Evolutionary conservation across 2,329 filamentous ascomycete species (phyloP).

Genomic region (Chalaropsis ovoidea): DNA sequence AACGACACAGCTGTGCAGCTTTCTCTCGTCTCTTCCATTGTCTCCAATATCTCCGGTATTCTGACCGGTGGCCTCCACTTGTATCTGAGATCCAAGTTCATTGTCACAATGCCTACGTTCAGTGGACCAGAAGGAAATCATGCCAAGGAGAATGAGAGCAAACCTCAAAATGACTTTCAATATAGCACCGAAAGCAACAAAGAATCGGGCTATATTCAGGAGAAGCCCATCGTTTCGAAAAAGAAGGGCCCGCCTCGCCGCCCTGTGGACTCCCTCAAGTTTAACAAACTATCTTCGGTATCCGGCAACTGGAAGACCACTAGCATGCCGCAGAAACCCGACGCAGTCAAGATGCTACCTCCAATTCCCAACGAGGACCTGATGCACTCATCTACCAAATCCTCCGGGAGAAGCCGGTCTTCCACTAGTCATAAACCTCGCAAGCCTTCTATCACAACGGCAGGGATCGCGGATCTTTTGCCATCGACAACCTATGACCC

Average conservation of each 20-base stretch:
- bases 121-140: neutral
- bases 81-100: constrained; percentile 54
- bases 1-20: constrained; percentile 39
- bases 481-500: constrained; percentile 19
- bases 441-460: neutral
- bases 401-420: neutral
- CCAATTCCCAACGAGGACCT: constrained; percentile 5
- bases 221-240: neutral
- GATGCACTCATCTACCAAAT: neutral
- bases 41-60: constrained; percentile 55
- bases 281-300: neutral
- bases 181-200: neutral
- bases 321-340: constrained; percentile 21
- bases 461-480: constrained; percentile 11
- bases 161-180: neutral
- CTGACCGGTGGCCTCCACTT: constrained; percentile 56
- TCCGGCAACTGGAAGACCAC: neutral
- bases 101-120: constrained; percentile 31
- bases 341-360: constrained; percentile 14
- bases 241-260: constrained; percentile 1
- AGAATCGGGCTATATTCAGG: neutral
- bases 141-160: neutral
- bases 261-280: constrained; percentile 1
- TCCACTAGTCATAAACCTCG: neutral
- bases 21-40: constrained; percentile 54